Evolutionary conservation across 2,329 filamentous ascomycete genomes (phyloP).

Genomic region (Pseudogymnoascus sp.): DNA sequence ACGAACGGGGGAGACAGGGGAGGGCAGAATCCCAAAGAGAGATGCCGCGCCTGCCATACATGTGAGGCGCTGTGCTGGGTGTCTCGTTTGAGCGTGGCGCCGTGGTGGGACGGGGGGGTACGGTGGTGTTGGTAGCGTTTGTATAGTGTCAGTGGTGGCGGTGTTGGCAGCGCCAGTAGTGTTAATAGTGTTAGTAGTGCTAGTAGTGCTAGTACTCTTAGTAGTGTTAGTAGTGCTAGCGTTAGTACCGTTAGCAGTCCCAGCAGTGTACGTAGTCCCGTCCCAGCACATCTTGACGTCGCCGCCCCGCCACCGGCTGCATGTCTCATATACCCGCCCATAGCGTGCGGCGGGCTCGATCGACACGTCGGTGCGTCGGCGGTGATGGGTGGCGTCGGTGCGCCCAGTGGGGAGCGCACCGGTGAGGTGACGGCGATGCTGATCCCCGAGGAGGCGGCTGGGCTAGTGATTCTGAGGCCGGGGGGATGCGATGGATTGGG

Average conservation of each 20-base stretch:
- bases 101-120: background rate
- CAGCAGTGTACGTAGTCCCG: no score
- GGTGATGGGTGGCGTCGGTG: background rate
- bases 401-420: background rate
- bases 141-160: background rate
- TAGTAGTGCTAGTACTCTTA: no score
- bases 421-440: background rate
- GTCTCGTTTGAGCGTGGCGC: background rate
- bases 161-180: background rate
- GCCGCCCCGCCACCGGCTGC: background rate
- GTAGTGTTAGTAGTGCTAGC: no score
- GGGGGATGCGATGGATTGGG: background rate
- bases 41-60: background rate
- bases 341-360: background rate
- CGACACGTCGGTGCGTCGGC: background rate
- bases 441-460: background rate
- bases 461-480: background rate
- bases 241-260: no score
- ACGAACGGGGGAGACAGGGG: no score
- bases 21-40: background rate
- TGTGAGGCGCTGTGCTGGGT: background rate
- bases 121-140: background rate
- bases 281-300: background rate
- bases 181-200: background rate
- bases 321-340: background rate